Evolutionary conservation across 352 stramenopile genomes (phyloP), one percentile per base, ranked within the genome.

Genomic region (Saprolegnia diclina): DNA sequence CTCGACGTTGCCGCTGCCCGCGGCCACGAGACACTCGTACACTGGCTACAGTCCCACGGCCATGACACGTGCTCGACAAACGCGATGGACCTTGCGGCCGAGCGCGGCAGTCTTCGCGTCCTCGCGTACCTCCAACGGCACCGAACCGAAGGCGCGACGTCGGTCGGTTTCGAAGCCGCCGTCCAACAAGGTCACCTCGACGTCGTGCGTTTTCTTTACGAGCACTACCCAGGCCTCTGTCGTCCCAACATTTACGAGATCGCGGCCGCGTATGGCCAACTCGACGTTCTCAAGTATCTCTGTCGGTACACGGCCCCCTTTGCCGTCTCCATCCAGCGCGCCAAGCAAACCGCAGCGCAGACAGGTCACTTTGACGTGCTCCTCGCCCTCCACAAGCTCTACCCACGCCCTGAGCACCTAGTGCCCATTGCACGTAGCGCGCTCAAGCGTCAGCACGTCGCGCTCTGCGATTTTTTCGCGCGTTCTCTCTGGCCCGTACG

Each of bases 101-200:
- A 18, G 1, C 6, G 54, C 53, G 73, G 73, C 22, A 57, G 71
- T 38, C 29, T 46, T 1, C 19, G 70, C 18, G 69, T 72, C 5
- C 53, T 75, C 10, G 10, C 29, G 32, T 77, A 64, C 67, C 56
- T 75, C 10, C 62, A 73, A 6, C 37, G 24, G 26, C 40, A 68
- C 62, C 62, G 62, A 9, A 29, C 22, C 16, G 62, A 68, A 68
- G 62, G 62, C 42, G 42, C 42, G 18, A 48, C 42, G 13, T 14
- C 18, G 1, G 42, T n/a, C 13, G 42, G 42, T n/a, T 48, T 48
- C 7, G 42, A 48, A 48, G 42, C 42, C 18, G 42, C 42, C 18
- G 42, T 48, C 18, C 42, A 48, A n/a, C 42, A 48, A 48, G 42
- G 42, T n/a, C 42, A 48, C 10, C 11, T 48, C 42, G 42, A 14